A percentile compares a stretch with the other conserved stretches of the same genome.
These are phyloP conservation scores for Salvia splendens DNA, from an alignment of 257 asterid species.

Conservation along the genomic window DNA sequence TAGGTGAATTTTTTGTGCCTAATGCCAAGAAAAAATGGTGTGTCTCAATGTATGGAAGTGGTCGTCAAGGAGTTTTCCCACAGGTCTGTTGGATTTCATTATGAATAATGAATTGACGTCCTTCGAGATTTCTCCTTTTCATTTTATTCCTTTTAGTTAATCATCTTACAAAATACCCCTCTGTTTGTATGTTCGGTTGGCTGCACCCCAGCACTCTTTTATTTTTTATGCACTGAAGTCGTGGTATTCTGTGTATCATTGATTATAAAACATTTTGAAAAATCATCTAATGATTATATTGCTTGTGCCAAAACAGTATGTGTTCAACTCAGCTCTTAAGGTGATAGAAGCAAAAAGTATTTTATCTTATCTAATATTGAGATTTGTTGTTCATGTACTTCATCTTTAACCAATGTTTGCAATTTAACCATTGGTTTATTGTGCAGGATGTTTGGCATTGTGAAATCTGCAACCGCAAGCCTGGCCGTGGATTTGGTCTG, in stretches of 20 bases:
- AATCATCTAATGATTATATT: not conserved
- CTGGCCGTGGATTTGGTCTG: constrained; percentile 99
- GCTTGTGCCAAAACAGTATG: not conserved
- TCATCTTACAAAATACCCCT: not conserved
- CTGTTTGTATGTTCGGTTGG: not conserved
- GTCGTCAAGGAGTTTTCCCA: constrained; percentile 97
- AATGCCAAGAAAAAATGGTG: constrained; percentile 98
- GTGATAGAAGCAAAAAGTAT: constrained; percentile 2
- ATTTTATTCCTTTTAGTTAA: constrained; percentile 24
- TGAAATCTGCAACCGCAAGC: constrained; percentile 94
- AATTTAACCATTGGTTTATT: constrained; percentile 18
- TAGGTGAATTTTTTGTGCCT: constrained; percentile 81
- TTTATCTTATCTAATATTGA: not conserved
- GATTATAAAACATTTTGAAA: not conserved
- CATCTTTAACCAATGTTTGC: constrained; percentile 13
- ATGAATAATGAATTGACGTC: constrained; percentile 15
- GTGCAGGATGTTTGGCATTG: constrained; percentile 99
- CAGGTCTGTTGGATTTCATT: constrained; percentile 61
- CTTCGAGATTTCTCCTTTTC: constrained; percentile 20
- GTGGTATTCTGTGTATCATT: not conserved
- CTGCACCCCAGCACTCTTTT: not conserved
- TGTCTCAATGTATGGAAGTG: constrained; percentile 94
- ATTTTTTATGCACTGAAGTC: constrained; percentile 6
- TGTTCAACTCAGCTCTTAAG: not conserved
- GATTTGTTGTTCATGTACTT: constrained; percentile 7